Conservation (phyloP, 345 rosid species). For the Balakata baccata region DNA sequence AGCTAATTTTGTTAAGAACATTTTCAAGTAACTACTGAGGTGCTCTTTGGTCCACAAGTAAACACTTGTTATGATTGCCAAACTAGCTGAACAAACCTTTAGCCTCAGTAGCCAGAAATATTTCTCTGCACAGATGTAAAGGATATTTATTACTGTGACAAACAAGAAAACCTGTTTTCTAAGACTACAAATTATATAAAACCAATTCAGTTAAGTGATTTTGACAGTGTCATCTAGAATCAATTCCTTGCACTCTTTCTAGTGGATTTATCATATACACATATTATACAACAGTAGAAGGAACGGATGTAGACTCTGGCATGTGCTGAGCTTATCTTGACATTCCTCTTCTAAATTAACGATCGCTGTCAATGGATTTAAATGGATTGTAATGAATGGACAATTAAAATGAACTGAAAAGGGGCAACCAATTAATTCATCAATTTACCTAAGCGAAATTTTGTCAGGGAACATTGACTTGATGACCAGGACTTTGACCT, state of each 20-base stretch:
- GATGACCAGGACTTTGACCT: conserved; percentile 69
- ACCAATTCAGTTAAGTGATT: background rate
- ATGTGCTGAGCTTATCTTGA: too few species aligned
- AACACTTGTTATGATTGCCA: too few species aligned
- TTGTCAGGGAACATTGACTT: conserved; percentile 73
- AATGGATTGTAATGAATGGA: conserved; percentile 1
- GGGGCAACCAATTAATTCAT: background rate
- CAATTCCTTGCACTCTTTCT: background rate
- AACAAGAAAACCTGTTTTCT: too few species aligned
- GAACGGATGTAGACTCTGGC: background rate
- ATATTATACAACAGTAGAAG: background rate
- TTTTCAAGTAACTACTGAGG: too few species aligned
- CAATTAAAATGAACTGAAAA: conserved; percentile 9
- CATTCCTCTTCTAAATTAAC: background rate
- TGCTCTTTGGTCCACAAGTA: too few species aligned
- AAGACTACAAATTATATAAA: too few species aligned
- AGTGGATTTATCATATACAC: background rate
- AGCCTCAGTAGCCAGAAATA: too few species aligned
- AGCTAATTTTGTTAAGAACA: too few species aligned
- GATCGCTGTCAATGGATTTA: background rate
- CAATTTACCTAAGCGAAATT: conserved; percentile 73
- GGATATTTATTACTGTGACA: too few species aligned
- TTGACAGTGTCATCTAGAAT: background rate
- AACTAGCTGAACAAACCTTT: too few species aligned
- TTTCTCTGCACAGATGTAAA: too few species aligned